Base-by-base conservation (phyloP, 768 basidiomycete genomes). In the Naganishia vaughanmartiniae region DNA sequence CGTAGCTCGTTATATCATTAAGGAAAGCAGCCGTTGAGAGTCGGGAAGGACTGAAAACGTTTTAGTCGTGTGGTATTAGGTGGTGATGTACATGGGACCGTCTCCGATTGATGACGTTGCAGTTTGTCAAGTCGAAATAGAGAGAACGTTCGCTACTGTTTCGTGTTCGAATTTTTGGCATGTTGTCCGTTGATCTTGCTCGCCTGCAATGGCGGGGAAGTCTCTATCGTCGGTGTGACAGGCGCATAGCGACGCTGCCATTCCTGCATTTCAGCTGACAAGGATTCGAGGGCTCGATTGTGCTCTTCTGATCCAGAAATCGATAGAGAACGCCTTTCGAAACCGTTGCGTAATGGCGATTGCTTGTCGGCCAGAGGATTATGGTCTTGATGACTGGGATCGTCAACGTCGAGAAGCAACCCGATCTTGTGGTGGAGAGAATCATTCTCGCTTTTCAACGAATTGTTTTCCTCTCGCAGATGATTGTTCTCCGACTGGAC, bases 361-460 rank as follows among this genome's bases (percentile, higher is more conserved):
- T 54, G 55, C 15, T 24, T 42, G 11, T 5, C 36, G 12, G 28
- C 45, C 2, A 28, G 36, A 65, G 42, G 30, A 42, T 48, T 46
- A 11, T 21, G 56, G 56, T 53, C 58, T 31, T 36, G 53, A 31
- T 54, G 69, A 54, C 34, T 39, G 42, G 51, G 24, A 15, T 72
- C 71, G 39, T 72, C 54, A 14, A 69, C 67, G 24, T 68, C 71
- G 33, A 72, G 57, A 10, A 72, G 51, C 21, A 72, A 42, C 21
- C 67, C 67, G n/a, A 72, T 63, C 28, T 72, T 68, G 58, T 69
- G 67, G n/a, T 67, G 65, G 21, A 72, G 67, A 0, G 56, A 46
- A n/a, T 72, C 71, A 58, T 69, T 72, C 46, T 72, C 71, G 51
- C 69, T 67, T n/a, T 60, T 39, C 19, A 72, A 54, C 0, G 46